A percentile compares a stretch with the other conserved stretches of the same genome.
Evolutionary conservation across 108 stramenopile species (phyloP).

Genomic region (Aurantiochytrium sp.): DNA sequence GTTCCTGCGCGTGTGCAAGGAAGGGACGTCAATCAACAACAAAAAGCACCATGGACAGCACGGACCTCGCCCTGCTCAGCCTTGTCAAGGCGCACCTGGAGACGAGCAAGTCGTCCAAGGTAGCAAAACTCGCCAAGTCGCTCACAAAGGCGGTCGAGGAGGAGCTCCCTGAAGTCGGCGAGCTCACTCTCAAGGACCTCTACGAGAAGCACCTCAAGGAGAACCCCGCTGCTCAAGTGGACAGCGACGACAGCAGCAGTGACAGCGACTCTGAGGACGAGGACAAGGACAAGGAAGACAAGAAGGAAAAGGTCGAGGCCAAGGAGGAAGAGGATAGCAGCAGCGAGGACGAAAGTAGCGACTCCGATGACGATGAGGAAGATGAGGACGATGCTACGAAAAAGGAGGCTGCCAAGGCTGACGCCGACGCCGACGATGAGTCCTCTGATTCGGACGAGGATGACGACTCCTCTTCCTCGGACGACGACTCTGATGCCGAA

Average conservation of each 20-base stretch:
- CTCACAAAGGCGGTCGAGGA: not conserved
- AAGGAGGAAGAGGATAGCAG: not conserved
- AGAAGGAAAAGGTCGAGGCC: not conserved
- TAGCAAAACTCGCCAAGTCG: not conserved
- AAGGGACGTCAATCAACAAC: no score
- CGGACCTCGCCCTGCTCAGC: not conserved
- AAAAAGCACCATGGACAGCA: not conserved
- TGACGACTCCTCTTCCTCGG: not conserved
- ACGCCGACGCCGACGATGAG: not conserved
- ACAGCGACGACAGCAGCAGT: not conserved
- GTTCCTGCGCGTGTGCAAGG: no score
- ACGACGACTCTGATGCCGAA: conserved; percentile 11
- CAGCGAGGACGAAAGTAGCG: not conserved
- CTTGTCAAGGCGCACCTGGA: not conserved
- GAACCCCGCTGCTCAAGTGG: not conserved
- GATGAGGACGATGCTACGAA: not conserved
- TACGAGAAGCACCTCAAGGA: not conserved
- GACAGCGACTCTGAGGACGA: not conserved
- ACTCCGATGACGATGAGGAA: not conserved
- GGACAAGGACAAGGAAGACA: not conserved
- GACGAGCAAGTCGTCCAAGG: not conserved
- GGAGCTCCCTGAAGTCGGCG: not conserved
- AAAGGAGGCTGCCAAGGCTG: not conserved
- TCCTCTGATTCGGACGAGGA: not conserved
- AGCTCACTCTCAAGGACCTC: not conserved